Evolutionary conservation across 116 monocot species (phyloP).

Genomic region (Cymodocea nodosa): DNA sequence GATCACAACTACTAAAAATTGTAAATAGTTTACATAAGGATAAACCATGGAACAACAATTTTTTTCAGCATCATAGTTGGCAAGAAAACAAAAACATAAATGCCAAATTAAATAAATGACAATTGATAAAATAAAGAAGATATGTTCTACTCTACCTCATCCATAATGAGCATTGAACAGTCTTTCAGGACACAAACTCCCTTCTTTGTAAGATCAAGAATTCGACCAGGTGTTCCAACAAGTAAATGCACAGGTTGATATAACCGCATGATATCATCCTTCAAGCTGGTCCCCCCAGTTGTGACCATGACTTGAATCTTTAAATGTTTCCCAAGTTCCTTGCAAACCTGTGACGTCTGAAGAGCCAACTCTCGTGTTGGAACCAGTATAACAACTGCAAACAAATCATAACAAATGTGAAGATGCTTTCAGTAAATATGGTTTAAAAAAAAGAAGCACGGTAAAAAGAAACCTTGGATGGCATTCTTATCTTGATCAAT

Average conservation of each 20-base stretch:
- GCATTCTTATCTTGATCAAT: constrained; percentile 78
- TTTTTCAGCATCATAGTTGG: too few relatives aligned
- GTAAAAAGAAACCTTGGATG: constrained; percentile 62
- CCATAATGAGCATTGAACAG: constrained; percentile 87
- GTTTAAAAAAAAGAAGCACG: not conserved
- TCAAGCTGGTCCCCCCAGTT: constrained; percentile 91
- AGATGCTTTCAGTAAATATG: not conserved
- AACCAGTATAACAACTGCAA: constrained; percentile 85
- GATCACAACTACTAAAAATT: too few relatives aligned
- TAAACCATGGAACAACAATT: too few relatives aligned
- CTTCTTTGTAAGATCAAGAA: constrained; percentile 85
- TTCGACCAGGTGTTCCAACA: constrained; percentile 85
- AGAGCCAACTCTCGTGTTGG: constrained; percentile 88
- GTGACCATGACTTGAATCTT: constrained; percentile 89
- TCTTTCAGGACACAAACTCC: constrained; percentile 73
- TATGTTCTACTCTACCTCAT: constrained; percentile 40
- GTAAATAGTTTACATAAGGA: too few relatives aligned
- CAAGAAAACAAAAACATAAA: too few relatives aligned
- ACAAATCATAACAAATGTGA: not conserved
- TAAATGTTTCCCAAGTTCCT: constrained; percentile 87
- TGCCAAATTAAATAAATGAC: too few relatives aligned
- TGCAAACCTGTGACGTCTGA: constrained; percentile 93
- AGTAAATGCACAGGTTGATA: constrained; percentile 87
- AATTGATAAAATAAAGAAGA: too few relatives aligned
- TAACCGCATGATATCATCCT: constrained; percentile 86